These are phyloP conservation scores for Clathrus columnatus DNA, from an alignment of 768 basidiomycete genomes.

Conservation along the genomic window DNA sequence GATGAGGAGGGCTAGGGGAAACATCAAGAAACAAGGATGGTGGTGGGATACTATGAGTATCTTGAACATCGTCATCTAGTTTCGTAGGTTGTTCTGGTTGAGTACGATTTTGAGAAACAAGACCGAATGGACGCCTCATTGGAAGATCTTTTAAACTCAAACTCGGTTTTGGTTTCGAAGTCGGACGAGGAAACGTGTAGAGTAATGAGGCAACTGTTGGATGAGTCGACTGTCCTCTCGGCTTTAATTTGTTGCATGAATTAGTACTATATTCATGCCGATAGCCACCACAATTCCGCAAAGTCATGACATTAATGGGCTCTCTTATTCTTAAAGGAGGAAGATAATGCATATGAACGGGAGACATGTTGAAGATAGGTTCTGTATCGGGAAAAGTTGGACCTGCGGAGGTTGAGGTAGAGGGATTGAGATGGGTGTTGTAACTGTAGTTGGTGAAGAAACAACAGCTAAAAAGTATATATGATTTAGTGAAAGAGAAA, in stretches of 20 bases:
- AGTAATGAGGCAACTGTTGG: neutral
- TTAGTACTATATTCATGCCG: neutral
- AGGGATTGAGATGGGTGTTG: neutral
- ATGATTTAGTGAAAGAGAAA: too few relatives aligned
- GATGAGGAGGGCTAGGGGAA: neutral
- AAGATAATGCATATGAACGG: neutral
- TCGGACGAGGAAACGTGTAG: neutral
- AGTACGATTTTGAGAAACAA: neutral
- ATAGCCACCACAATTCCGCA: neutral
- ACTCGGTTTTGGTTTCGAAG: neutral
- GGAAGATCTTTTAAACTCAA: neutral
- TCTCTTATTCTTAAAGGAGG: neutral
- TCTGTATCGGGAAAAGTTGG: neutral
- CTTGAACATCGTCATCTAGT: neutral
- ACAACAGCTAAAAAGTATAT: too few relatives aligned
- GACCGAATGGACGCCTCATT: neutral
- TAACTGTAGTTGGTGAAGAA: too few relatives aligned
- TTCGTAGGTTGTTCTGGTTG: neutral
- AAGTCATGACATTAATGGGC: neutral
- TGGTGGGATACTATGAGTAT: neutral
- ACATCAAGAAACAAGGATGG: neutral
- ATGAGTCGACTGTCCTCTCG: neutral
- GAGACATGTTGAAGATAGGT: neutral
- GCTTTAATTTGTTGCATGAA: too few relatives aligned
- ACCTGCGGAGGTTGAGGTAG: neutral